Evolutionary conservation across 2,329 filamentous ascomycete genomes (phyloP).

Genomic region (Paramyrothecium sp.): DNA sequence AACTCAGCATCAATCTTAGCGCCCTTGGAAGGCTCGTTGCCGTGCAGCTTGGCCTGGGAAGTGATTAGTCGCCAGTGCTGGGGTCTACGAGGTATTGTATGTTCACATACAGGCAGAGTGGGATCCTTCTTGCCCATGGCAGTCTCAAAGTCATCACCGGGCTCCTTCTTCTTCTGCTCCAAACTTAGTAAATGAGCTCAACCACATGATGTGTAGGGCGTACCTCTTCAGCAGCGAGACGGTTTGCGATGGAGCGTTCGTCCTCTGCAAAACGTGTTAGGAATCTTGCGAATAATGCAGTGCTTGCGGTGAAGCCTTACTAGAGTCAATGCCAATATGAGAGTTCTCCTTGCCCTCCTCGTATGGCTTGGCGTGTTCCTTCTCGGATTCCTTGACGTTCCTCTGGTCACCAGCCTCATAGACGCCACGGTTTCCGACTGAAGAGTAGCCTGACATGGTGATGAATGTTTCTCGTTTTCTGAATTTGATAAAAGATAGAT

Average conservation of each 20-base stretch:
- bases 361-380: constrained; percentile 55
- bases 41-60: constrained; percentile 60
- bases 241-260: constrained; percentile 69
- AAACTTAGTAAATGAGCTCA: constrained; percentile 10
- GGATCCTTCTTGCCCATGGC: constrained; percentile 55
- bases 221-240: constrained; percentile 62
- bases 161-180: constrained; percentile 34
- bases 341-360: constrained; percentile 71
- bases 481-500: background rate
- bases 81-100: background rate
- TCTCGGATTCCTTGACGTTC: constrained; percentile 55
- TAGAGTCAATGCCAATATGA: constrained; percentile 69
- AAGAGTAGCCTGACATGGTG: constrained; percentile 49
- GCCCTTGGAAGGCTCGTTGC: constrained; percentile 71
- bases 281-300: background rate
- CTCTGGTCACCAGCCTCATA: constrained; percentile 80
- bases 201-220: constrained; percentile 11
- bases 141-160: constrained; percentile 43
- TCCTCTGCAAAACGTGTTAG: constrained; percentile 52
- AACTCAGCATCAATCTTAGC: constrained; percentile 71
- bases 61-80: constrained; percentile 4
- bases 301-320: constrained; percentile 42
- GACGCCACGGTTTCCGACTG: constrained; percentile 62
- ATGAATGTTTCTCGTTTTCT: background rate
- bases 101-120: constrained; percentile 49